Conservation (phyloP, 179 eudicot species). For the Carnegiea gigantea region DNA sequence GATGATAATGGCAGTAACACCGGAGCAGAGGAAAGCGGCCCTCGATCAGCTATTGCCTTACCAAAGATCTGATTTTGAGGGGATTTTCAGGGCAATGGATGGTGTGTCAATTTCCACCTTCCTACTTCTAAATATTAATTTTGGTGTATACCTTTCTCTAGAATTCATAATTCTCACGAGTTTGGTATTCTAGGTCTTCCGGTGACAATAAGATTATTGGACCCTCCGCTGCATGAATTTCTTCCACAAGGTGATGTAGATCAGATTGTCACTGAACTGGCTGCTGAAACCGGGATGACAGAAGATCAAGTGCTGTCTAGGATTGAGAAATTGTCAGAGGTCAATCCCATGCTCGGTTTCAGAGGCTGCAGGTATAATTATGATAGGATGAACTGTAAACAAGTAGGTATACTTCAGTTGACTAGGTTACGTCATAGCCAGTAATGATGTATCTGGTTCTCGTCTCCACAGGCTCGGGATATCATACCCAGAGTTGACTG, state of each 20-base stretch:
- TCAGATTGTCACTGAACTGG: constrained; percentile 67
- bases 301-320: constrained; percentile 77
- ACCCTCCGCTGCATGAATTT: constrained; percentile 96
- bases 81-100: constrained; percentile 96
- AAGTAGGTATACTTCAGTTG: neutral
- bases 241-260: constrained; percentile 93
- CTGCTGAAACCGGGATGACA: constrained; percentile 70
- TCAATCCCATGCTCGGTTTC: constrained; percentile 97
- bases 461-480: constrained; percentile 67
- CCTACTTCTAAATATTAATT: neutral
- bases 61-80: constrained; percentile 92
- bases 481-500: constrained; percentile 89
- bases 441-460: constrained; percentile 2
- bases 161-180: neutral
- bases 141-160: neutral
- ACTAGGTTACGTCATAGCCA: neutral
- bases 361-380: constrained; percentile 88
- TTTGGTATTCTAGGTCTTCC: constrained; percentile 62
- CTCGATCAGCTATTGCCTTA: constrained; percentile 82
- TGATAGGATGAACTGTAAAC: neutral
- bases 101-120: constrained; percentile 39
- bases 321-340: constrained; percentile 87
- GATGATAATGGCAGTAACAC: constrained; percentile 94
- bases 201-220: constrained; percentile 83
- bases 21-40: constrained; percentile 77